Conservation (phyloP, 352 stramenopile species). For the Phytophthora macrochlamydospora region DNA sequence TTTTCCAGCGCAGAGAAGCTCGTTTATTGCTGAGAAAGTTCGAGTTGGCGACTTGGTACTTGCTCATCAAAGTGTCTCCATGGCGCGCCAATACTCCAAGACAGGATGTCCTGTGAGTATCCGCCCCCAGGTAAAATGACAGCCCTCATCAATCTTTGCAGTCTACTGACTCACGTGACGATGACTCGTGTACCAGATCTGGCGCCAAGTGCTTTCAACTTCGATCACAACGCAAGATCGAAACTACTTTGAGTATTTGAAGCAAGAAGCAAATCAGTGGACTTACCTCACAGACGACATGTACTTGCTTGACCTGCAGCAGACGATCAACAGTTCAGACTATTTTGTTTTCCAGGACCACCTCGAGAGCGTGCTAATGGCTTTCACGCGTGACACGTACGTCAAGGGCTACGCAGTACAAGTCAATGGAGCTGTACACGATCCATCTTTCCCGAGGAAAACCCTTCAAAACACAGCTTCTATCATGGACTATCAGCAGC, state of each 20-base stretch:
- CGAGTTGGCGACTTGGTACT: conserved; percentile 71
- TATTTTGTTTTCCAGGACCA: conserved; percentile 87
- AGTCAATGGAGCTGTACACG: conserved; percentile 59
- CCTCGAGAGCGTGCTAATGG: conserved; percentile 70
- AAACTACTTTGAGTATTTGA: conserved; percentile 57
- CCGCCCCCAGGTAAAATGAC: conserved; percentile 43
- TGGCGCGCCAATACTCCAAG: conserved; percentile 80
- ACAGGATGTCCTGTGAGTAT: conserved; percentile 68
- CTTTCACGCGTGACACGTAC: conserved; percentile 68
- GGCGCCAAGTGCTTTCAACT: conserved; percentile 57
- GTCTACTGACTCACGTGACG: neutral
- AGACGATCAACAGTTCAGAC: conserved; percentile 73
- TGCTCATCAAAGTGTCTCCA: conserved; percentile 63
- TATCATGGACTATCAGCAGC: neutral
- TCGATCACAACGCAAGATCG: conserved; percentile 36
- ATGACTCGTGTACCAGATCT: conserved; percentile 40
- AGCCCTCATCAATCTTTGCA: conserved; percentile 1
- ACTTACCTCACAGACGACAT: conserved; percentile 77
- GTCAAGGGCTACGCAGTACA: conserved; percentile 46
- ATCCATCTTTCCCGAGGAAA: conserved; percentile 3
- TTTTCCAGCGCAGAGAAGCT: conserved; percentile 55
- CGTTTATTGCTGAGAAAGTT: conserved; percentile 67
- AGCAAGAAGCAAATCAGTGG: conserved; percentile 38
- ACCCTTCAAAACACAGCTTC: neutral
- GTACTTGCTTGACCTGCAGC: conserved; percentile 83